phyloP scores from a whole-genome alignment of 106 monocot genomes.

The Dendrobium chrysotoxum region DNA sequence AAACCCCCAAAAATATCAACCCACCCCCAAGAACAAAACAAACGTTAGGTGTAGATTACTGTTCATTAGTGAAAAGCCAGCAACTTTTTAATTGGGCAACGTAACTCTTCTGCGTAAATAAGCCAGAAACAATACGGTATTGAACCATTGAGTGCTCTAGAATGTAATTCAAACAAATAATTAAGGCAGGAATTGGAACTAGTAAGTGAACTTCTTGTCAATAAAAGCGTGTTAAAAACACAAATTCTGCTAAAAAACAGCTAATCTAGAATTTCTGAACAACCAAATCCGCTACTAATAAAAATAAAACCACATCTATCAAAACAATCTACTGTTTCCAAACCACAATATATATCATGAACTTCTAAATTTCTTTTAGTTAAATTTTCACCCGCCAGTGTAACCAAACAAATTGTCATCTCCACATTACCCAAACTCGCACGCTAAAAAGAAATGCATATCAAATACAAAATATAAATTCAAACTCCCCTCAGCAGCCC shows the following conservation, averaged over 20 bases:
- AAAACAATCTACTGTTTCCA: neutral
- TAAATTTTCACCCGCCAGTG: neutral
- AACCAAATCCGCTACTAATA: neutral
- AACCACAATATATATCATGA: neutral
- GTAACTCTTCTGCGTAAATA: neutral
- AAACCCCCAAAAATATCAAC: neutral
- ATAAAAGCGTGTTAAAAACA: neutral
- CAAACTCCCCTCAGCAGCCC: neutral
- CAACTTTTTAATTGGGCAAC: neutral
- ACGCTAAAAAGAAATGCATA: too few relatives aligned
- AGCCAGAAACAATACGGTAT: neutral
- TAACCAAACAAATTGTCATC: neutral
- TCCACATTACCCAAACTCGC: neutral
- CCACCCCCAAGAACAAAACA: neutral
- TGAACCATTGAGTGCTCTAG: neutral
- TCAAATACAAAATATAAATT: neutral
- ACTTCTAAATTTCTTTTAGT: neutral
- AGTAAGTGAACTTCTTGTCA: neutral
- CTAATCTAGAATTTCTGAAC: neutral
- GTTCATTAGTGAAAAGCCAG: neutral
- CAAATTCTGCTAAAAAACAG: neutral
- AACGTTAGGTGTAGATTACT: neutral
- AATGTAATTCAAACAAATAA: neutral
- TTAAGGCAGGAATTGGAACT: neutral
- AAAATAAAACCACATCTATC: neutral